Evolutionary conservation across 495 filamentous ascomycete genomes (phyloP).

Genomic region (Penicillium roqueforti): DNA sequence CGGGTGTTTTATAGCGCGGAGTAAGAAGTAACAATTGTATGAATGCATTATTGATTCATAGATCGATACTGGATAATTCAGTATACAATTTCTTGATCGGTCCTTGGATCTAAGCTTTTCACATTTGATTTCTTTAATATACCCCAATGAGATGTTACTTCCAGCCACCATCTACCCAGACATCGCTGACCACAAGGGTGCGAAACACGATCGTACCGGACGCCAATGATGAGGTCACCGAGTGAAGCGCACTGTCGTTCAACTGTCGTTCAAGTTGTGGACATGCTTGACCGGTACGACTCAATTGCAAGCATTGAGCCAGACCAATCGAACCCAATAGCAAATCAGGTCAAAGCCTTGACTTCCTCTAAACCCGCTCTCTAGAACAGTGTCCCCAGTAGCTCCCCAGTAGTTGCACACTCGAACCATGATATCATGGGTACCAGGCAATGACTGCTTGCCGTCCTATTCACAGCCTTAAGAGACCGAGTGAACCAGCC

Average conservation of each 20-base stretch:
- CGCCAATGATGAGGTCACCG: not conserved
- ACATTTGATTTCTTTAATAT: not conserved
- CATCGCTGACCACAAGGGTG: not conserved
- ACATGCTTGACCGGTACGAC: not conserved
- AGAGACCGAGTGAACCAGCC: not conserved
- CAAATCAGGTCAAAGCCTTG: not conserved
- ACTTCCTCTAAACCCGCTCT: not conserved
- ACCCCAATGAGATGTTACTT: not conserved
- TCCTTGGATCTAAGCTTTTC: not conserved
- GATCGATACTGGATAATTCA: not conserved
- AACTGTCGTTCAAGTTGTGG: too few species aligned
- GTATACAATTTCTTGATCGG: not conserved
- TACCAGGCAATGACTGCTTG: not conserved
- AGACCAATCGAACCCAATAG: not conserved
- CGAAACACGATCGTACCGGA: not conserved
- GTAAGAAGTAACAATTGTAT: not conserved
- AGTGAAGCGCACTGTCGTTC: not conserved
- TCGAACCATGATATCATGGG: not conserved
- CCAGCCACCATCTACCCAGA: not conserved
- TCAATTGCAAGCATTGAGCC: not conserved
- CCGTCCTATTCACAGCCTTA: not conserved
- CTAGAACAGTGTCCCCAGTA: too few species aligned
- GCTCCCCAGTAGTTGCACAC: not conserved
- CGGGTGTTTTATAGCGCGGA: not conserved
- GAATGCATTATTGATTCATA: not conserved